Base-by-base conservation (phyloP, 2,329 filamentous ascomycete species). In the Grosmannia clavigera region DNA sequence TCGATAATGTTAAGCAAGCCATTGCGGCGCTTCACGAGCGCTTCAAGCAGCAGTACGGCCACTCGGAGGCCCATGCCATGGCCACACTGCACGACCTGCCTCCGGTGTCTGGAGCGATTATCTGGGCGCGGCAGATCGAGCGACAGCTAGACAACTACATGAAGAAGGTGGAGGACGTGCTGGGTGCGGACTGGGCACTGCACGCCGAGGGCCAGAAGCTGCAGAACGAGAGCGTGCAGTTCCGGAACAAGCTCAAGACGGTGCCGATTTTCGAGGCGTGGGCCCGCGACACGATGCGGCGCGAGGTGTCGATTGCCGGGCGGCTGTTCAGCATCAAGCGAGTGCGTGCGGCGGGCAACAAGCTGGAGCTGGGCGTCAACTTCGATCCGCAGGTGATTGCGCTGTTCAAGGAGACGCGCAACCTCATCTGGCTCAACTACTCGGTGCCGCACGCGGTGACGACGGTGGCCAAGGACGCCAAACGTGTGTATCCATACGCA, bases 11-110 rank as follows among this genome's bases (percentile, higher is more conserved):
- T 68, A 97, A 97, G 72, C 86, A 91, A 69, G 95, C 96, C 69
- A 99, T 99, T 66, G 86, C 89, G 52, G 85, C 86, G 5, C 80
- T 99, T 33, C 95, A 99, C 67, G 91, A 97, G 75, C 88, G 94
- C 35, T 99, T 97, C 79, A 99, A 97, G 76, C 91, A 95, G 71
- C 94, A 99, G 70, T 99, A 99, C 72, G 95, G 92, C 2, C 91
- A 97, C 70, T 97, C 95, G 0, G 94, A 99, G 74, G 91, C 94
- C 2, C 92, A 97, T 71, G 91, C 91, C 4, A 99, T 99, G 95
- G 92, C 94, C 3, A 92, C 97, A 72, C 80, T 99, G 61, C 91
- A 92, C 63, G 94, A 99, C 73, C 78, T 99, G 19, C 94, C 94
- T 0, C 94, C 95, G 0, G 92, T 99, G 0, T 95, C 94, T 5